Evolutionary conservation across 192 early-diverging fungal genomes (phyloP), one percentile per base, ranked within the genome.

Genomic region (Chytriomyces sp.): DNA sequence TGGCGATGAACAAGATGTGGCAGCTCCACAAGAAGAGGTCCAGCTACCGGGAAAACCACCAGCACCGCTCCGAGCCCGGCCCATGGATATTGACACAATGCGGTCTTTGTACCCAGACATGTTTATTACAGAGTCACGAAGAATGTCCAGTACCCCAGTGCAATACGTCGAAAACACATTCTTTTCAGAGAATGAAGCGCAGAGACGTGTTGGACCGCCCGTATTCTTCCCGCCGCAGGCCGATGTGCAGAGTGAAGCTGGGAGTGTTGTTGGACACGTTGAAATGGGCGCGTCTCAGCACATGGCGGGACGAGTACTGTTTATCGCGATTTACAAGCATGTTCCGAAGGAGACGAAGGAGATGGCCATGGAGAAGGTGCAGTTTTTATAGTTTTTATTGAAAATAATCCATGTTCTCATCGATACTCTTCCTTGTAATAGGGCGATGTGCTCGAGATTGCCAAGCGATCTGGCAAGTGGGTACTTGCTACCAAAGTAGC

Each of bases 381-480:
- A 16, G 24, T 76, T 23, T 23, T 47, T 23, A 45, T 46, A 28
- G 26, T n/a, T 61, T 49, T 16, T 2, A 16, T 26, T 74, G 16
- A n/a, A 24, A 61, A 44, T 23, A 20, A 8, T 59, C n/a, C 23
- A 62, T 26, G 13, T 77, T 59, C 49, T 61, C 26, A 11, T 48
- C 10, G 10, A 67, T 26, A 26, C 0, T 20, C 26, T 66, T 8
- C 66, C 26, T 1, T 1, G 35, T 35, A n/a, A 13, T 46, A 78
- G 83, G 83, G 83, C 67, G 84, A 85, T 61, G 79, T 85, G 6
- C 61, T 85, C 5, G 75, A 69, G 48, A 80, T 85, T 7, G 46
- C 62, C 24, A 85, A 85, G 78, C 81, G 84, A 6, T 78, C 78
- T 26, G 84, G 84, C 10, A 85, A 82, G 5, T 85, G 84, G 84